Conservation (phyloP, 2,329 filamentous ascomycete species). For the Claviceps spartinae region DNA sequence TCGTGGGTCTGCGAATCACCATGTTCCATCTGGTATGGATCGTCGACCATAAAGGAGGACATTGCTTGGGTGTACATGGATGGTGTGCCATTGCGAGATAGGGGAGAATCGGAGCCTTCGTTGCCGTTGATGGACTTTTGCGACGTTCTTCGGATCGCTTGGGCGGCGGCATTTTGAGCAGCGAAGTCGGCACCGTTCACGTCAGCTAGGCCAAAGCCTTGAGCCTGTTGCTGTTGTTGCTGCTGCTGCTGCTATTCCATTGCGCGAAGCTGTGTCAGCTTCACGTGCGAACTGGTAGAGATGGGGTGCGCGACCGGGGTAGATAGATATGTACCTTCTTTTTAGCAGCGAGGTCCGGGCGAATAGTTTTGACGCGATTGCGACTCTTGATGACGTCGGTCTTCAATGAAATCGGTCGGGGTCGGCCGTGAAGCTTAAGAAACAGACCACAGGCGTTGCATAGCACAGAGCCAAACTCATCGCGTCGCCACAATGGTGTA, state of each 20-base stretch:
- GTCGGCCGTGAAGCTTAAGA: conserved; percentile 86
- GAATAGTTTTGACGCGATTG: conserved; percentile 86
- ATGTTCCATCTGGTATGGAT: conserved; percentile 48
- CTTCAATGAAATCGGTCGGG: conserved; percentile 90
- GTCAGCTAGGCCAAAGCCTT: conserved; percentile 28
- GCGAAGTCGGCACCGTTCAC: conserved; percentile 43
- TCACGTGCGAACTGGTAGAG: not conserved
- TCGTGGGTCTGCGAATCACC: conserved; percentile 65
- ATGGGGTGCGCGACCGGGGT: not conserved
- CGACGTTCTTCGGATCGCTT: conserved; percentile 44
- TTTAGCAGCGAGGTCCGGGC: conserved; percentile 63
- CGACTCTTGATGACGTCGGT: conserved; percentile 99
- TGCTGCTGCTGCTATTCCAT: conserved; percentile 15
- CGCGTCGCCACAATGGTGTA: conserved; percentile 91
- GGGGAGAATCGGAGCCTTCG: conserved; percentile 63
- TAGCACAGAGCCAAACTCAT: conserved; percentile 87
- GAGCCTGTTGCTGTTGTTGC: conserved; percentile 25
- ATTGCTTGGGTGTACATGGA: conserved; percentile 62
- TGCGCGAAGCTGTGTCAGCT: not conserved
- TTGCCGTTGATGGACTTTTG: conserved; percentile 61
- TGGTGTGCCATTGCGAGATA: conserved; percentile 69
- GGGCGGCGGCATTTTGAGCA: conserved; percentile 40
- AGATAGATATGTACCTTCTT: conserved; percentile 52
- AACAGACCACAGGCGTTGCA: conserved; percentile 98
- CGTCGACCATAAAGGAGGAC: conserved; percentile 65